phyloP scores from a whole-genome alignment of 768 basidiomycete species.

The Rhodotorula toruloides region DNA sequence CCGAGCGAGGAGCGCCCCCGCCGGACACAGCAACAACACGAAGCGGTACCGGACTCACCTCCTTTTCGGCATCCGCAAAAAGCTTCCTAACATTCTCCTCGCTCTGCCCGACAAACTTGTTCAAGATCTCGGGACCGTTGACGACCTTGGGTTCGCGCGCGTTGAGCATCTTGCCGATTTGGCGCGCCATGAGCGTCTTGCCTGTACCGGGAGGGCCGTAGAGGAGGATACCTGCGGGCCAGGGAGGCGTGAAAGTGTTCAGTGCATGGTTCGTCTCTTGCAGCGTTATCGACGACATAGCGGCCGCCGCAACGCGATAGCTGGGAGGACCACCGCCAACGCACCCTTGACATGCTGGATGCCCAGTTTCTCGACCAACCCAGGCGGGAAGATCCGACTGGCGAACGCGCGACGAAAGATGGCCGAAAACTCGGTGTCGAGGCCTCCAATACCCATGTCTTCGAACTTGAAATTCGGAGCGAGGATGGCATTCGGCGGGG shows the following conservation, averaged over 20 bases:
- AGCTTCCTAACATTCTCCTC: constrained; percentile 98
- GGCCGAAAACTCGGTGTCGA: constrained; percentile 87
- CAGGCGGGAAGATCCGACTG: constrained; percentile 95
- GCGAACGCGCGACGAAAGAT: constrained; percentile 99
- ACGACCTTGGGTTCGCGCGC: constrained; percentile 96
- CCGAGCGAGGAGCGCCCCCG: no score
- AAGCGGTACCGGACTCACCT: constrained; percentile 53
- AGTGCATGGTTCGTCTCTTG: neutral
- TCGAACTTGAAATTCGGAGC: constrained; percentile 99
- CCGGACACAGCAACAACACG: neutral
- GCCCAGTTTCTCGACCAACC: constrained; percentile 91
- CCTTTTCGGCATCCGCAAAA: constrained; percentile 96
- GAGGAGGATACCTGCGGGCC: constrained; percentile 70
- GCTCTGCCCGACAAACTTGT: constrained; percentile 92
- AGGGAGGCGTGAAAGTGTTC: neutral
- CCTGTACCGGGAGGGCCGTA: constrained; percentile 97
- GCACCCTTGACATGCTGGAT: constrained; percentile 96
- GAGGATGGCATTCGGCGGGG: constrained; percentile 88
- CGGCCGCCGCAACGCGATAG: neutral
- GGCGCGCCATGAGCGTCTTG: constrained; percentile 94
- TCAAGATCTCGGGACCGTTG: constrained; percentile 94
- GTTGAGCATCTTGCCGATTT: constrained; percentile 99
- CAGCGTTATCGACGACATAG: neutral
- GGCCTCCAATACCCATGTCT: constrained; percentile 98
- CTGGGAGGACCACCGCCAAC: constrained; percentile 32